Conservation (phyloP, 2,329 filamentous ascomycete species). For the Aureobasidium vineae region DNA sequence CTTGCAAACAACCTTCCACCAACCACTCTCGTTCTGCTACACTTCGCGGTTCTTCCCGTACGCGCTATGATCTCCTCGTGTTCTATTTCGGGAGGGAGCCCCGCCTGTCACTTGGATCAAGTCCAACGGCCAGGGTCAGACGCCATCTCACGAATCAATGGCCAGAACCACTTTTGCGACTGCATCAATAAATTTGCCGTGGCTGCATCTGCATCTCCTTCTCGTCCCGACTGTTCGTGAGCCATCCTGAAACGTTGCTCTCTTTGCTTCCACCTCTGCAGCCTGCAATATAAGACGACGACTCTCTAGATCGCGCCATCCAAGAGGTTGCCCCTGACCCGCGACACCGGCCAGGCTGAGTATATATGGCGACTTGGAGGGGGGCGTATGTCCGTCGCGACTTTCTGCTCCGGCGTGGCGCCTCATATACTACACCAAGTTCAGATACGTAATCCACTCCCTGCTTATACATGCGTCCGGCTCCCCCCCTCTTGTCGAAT, state of each 20-base stretch:
- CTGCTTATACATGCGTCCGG: conserved; percentile 23
- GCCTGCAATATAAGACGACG: not conserved
- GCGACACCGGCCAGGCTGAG: conserved; percentile 4
- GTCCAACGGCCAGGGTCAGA: conserved; percentile 17
- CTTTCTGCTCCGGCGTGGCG: conserved; percentile 14
- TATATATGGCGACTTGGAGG: conserved; percentile 1
- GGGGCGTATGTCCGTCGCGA: conserved; percentile 19
- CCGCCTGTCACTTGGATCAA: conserved; percentile 19
- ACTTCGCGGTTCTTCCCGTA: conserved; percentile 15
- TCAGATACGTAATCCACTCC: conserved; percentile 17
- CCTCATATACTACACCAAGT: conserved; percentile 6
- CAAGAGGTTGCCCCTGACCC: conserved; percentile 5
- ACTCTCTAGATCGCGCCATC: not conserved
- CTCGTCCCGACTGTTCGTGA: conserved; percentile 13
- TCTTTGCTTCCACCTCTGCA: not conserved
- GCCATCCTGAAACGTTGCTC: conserved; percentile 1
- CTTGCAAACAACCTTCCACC: conserved; percentile 8
- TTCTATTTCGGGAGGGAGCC: conserved; percentile 9
- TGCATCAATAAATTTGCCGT: conserved; percentile 14
- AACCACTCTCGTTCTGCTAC: conserved; percentile 10
- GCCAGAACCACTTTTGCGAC: conserved; percentile 17
- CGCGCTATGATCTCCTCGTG: conserved; percentile 16
- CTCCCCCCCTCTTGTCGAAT: conserved; percentile 5
- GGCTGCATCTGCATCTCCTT: conserved; percentile 9
- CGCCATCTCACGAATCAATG: conserved; percentile 19